Evolutionary conservation across 202 grass and related monocot genomes (phyloP), one percentile per base, ranked within the genome.

Genomic region (Dendrocalamus latiflorus): DNA sequence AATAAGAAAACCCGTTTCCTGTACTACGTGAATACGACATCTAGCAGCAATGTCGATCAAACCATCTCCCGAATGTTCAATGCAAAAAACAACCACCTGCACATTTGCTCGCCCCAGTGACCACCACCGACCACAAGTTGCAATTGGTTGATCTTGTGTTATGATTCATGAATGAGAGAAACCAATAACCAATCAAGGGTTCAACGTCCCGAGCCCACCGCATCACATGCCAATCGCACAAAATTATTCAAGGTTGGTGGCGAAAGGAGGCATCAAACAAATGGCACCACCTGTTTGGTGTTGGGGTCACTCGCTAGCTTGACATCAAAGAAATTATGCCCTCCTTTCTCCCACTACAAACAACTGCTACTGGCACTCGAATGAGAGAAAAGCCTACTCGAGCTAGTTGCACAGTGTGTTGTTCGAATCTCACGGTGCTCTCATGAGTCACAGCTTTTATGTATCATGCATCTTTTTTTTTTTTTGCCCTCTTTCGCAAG

Each of bases 171-270:
- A 21, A 72, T 2, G 18, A 1, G 28, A 28, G 36, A 18, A 48
- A 77, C 21, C 64, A 43, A 53, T 4, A 56, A 42, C 34, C 2
- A 42, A 20, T 14, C 25, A 34, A 69, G n/a, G 24, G 38, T 48
- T 72, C 55, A 5, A 20, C 44, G 70, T 17, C 53, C 49, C 37
- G 9, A 66, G 60, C 45, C 20, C 47, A n/a, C 49, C 63, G 6
- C 49, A 56, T 58, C 72, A 76, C 63, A 70, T 77, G 82, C 79
- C 34, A 2, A 36, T 65, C 28, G 58, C 30, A 9, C 28, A 50
- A 13, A 59, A 77, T 84, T 33, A 84, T 77, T 85, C 54, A n/a
- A 77, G 65, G 74, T 70, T 51, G 82, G 63, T 77, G 53, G 24
- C 11, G 5, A 17, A 16, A 63, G 53, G 53, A 34, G 47, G 70